Percentiles rank a stretch among this genome's conserved stretches.
phyloP scores from a whole-genome alignment of 2,329 filamentous ascomycete species.

The Hortaea sp. region DNA sequence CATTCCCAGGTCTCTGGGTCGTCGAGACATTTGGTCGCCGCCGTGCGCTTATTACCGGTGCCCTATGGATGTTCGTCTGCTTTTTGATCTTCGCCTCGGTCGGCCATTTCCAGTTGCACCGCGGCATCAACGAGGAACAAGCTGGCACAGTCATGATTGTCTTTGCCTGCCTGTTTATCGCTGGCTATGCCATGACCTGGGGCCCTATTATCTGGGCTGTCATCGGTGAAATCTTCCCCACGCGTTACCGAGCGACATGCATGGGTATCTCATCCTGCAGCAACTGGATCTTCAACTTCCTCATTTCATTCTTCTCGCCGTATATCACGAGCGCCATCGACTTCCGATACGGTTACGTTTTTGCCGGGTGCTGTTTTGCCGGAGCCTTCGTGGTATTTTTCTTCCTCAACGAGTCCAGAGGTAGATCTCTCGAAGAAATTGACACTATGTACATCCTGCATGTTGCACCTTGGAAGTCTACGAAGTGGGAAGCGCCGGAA shows the following conservation, averaged over 20 bases:
- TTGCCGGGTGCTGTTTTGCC: conserved; percentile 27
- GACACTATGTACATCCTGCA: conserved; percentile 30
- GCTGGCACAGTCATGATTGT: conserved; percentile 54
- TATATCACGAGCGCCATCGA: conserved; percentile 30
- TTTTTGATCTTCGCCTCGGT: conserved; percentile 46
- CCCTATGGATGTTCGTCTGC: conserved; percentile 44
- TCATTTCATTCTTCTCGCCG: conserved; percentile 28
- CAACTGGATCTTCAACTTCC: conserved; percentile 46
- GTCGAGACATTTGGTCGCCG: conserved; percentile 38
- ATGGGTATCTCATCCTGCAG: conserved; percentile 48
- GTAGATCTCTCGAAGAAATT: conserved; percentile 30
- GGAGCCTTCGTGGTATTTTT: conserved; percentile 28
- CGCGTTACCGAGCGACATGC: conserved; percentile 38
- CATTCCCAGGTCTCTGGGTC: conserved; percentile 37
- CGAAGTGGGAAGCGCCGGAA: conserved; percentile 23
- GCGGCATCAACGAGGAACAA: conserved; percentile 9
- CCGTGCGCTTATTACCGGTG: conserved; percentile 36
- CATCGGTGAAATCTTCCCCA: conserved; percentile 55
- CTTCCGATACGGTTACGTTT: conserved; percentile 31
- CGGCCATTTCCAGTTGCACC: conserved; percentile 31
- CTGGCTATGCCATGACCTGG: conserved; percentile 59
- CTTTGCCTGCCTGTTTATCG: conserved; percentile 59
- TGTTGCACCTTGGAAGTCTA: conserved; percentile 25
- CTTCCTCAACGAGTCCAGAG: conserved; percentile 30
- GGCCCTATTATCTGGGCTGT: conserved; percentile 61